Conservation (phyloP, 192 early-diverging fungal genomes). For the Podila epigama region DNA sequence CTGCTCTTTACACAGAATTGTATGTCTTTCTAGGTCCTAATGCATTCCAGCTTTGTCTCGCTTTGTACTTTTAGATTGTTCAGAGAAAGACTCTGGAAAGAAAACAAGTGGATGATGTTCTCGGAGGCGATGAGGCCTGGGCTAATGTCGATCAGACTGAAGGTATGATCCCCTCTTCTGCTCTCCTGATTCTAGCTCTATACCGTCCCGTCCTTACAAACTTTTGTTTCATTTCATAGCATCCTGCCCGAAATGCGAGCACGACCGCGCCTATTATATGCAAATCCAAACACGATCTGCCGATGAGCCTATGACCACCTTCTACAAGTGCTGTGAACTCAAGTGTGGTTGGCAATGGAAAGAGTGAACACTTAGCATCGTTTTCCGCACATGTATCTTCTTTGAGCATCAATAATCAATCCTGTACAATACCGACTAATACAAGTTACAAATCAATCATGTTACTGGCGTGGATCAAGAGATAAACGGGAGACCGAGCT, state of each 20-base stretch:
- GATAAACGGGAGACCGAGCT: too few species aligned
- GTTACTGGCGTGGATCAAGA: neutral
- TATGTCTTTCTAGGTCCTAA: too few species aligned
- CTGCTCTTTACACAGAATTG: neutral
- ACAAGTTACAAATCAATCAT: neutral
- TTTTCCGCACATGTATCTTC: neutral
- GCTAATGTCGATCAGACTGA: slow-evolving; percentile 81
- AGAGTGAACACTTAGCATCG: slow-evolving; percentile 38
- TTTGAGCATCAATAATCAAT: neutral
- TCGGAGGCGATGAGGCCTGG: slow-evolving; percentile 91
- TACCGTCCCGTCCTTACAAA: neutral
- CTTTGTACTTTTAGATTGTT: slow-evolving; percentile 50
- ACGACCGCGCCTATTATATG: slow-evolving; percentile 80
- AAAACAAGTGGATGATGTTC: slow-evolving; percentile 92
- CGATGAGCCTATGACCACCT: slow-evolving; percentile 94
- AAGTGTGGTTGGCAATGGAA: slow-evolving; percentile 76
- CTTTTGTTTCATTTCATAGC: slow-evolving; percentile 27
- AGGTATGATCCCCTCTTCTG: slow-evolving; percentile 36
- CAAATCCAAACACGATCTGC: slow-evolving; percentile 93
- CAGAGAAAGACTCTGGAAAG: slow-evolving; percentile 72
- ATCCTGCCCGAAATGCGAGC: slow-evolving; percentile 73
- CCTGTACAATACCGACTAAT: neutral
- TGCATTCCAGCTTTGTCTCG: too few species aligned
- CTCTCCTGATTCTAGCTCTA: neutral
- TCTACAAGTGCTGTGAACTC: slow-evolving; percentile 85